Conservation (phyloP, 2,329 filamentous ascomycete genomes). For the Aspergillus eucalypticola region DNA sequence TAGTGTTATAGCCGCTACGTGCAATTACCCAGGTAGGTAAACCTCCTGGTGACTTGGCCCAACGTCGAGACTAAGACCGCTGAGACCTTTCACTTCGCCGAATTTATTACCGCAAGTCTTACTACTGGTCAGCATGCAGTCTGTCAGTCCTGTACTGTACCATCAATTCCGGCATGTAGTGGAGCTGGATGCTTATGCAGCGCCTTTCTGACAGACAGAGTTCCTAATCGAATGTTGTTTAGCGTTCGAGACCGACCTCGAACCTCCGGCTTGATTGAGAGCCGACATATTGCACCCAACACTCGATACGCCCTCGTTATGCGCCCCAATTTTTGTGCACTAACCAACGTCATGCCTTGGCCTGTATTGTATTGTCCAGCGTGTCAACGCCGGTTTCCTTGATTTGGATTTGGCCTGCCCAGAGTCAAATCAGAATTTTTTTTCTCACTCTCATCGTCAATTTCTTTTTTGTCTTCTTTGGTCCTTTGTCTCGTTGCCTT, state of each 20-base stretch:
- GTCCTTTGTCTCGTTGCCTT: background rate
- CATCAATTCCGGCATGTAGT: background rate
- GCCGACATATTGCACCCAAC: background rate
- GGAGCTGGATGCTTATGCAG: background rate
- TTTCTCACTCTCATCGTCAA: background rate
- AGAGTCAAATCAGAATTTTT: background rate
- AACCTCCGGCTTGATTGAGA: background rate
- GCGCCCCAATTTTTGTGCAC: background rate
- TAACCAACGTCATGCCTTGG: slow-evolving; percentile 3
- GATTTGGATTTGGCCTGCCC: background rate
- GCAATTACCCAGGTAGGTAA: background rate
- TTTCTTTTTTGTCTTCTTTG: background rate
- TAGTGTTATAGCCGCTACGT: background rate
- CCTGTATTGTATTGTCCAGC: background rate
- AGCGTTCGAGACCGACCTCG: slow-evolving; percentile 6
- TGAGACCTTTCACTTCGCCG: background rate
- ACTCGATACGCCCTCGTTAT: background rate
- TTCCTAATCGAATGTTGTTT: background rate
- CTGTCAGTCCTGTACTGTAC: background rate
- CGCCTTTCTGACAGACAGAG: background rate
- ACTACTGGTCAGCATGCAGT: background rate
- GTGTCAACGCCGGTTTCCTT: background rate
- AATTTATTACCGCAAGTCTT: background rate
- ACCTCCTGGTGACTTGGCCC: background rate
- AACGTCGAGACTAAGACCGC: background rate